Evolutionary conservation across 257 asterid species (phyloP).

Genomic region (Marsdenia floribunda): DNA sequence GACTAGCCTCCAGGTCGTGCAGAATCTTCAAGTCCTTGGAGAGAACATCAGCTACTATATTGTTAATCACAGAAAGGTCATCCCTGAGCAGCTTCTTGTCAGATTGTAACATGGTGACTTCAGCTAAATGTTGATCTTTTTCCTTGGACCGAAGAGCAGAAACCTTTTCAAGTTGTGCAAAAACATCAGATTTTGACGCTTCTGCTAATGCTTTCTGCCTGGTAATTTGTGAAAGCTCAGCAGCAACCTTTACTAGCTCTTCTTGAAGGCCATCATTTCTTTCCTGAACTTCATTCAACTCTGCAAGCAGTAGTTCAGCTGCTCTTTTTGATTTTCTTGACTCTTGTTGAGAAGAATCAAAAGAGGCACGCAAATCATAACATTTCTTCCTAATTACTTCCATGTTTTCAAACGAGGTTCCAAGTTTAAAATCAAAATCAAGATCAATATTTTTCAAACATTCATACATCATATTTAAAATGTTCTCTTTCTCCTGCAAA

Average conservation of each 20-base stretch:
- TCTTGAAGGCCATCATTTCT: conserved; percentile 90
- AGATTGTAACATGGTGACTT: conserved; percentile 47
- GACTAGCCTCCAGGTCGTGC: conserved; percentile 40
- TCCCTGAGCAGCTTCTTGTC: conserved; percentile 45
- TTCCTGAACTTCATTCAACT: conserved; percentile 96
- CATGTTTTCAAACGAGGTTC: conserved; percentile 53
- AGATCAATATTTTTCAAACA: conserved; percentile 46
- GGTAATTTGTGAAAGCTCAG: conserved; percentile 59
- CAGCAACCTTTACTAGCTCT: conserved; percentile 54
- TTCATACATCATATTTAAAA: conserved; percentile 48
- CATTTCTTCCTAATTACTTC: conserved; percentile 43
- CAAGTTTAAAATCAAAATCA: conserved; percentile 30
- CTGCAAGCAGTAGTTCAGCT: conserved; percentile 85
- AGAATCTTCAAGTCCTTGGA: conserved; percentile 63
- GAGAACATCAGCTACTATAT: conserved; percentile 57
- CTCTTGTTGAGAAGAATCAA: conserved; percentile 59
- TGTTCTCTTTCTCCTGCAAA: conserved; percentile 54
- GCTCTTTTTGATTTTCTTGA: conserved; percentile 81
- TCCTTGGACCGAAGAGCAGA: conserved; percentile 55
- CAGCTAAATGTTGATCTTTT: conserved; percentile 59
- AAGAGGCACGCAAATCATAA: conserved; percentile 39
- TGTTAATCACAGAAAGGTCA: conserved; percentile 47
- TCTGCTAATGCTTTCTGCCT: conserved; percentile 58
- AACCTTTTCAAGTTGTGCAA: conserved; percentile 55
- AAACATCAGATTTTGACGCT: conserved; percentile 61